Conservation (phyloP, 2,329 filamentous ascomycete species). For the Microascus cirrosus region DNA sequence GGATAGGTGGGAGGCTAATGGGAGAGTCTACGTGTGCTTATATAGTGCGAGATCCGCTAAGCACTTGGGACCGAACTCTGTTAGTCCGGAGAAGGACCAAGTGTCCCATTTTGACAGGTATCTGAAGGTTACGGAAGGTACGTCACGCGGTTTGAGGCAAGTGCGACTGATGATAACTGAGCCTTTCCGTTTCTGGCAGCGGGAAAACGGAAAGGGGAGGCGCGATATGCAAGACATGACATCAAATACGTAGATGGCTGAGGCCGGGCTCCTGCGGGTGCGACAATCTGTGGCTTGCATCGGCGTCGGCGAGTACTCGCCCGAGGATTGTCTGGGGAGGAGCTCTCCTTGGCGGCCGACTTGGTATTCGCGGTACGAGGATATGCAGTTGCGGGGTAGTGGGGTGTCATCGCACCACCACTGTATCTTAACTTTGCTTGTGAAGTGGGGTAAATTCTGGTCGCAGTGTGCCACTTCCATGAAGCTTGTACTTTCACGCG, state of each 20-base stretch:
- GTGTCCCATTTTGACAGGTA: neutral
- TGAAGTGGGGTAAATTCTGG: neutral
- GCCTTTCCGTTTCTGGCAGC: neutral
- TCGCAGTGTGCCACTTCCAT: neutral
- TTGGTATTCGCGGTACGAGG: neutral
- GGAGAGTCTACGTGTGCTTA: neutral
- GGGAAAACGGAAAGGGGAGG: neutral
- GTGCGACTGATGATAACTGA: neutral
- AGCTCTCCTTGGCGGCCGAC: neutral
- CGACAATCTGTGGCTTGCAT: too few relatives aligned
- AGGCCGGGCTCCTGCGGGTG: too few relatives aligned
- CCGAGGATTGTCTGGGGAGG: neutral
- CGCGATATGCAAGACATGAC: neutral
- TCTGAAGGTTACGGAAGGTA: neutral
- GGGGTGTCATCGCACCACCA: neutral
- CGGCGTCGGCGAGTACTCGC: neutral
- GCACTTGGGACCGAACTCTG: neutral
- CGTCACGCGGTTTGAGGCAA: neutral
- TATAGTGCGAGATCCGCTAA: neutral
- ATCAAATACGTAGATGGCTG: too few relatives aligned
- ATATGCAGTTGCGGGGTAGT: neutral
- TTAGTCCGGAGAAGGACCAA: neutral
- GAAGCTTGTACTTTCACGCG: neutral
- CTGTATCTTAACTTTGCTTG: neutral
- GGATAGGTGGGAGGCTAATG: neutral